A percentile compares a stretch with the other conserved stretches of the same genome.
Conservation (phyloP, 768 basidiomycete species). For the Boletus eberwhitei region DNA sequence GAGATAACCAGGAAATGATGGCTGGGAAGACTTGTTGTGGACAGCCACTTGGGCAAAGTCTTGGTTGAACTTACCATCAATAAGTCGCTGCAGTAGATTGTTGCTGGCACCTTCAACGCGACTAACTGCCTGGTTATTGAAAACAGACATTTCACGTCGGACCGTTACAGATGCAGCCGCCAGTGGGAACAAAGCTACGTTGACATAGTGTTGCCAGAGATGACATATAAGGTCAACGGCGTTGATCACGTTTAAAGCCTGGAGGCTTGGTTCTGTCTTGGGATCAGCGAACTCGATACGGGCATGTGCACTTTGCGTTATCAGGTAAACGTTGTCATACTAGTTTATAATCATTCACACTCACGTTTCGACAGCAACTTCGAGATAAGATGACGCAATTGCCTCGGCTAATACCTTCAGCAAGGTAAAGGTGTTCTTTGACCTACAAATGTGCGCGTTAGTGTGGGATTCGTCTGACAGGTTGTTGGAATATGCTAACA, state of each 20-base stretch:
- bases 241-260: constrained; percentile 60
- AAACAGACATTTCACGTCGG: constrained; percentile 88
- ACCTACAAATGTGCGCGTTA: constrained; percentile 43
- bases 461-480: not conserved
- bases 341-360: constrained; percentile 28
- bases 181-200: constrained; percentile 84
- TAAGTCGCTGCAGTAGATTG: constrained; percentile 70
- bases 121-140: constrained; percentile 84
- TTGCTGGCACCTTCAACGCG: constrained; percentile 84
- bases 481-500: constrained; percentile 50
- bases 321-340: not conserved
- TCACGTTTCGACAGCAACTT: constrained; percentile 89
- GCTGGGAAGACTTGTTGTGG: constrained; percentile 38
- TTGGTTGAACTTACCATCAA: constrained; percentile 60
- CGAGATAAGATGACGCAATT: constrained; percentile 79
- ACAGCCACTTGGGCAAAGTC: not conserved
- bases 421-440: constrained; percentile 84
- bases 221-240: constrained; percentile 86
- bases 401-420: constrained; percentile 84
- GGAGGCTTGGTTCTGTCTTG: constrained; percentile 78
- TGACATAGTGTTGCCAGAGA: constrained; percentile 95
- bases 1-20: constrained; percentile 68
- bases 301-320: constrained; percentile 53
- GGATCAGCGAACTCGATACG: constrained; percentile 71
- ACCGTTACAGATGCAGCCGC: constrained; percentile 82